Conservation (phyloP, 2,329 filamentous ascomycete species). For the Fusarium pseudonygamai region DNA sequence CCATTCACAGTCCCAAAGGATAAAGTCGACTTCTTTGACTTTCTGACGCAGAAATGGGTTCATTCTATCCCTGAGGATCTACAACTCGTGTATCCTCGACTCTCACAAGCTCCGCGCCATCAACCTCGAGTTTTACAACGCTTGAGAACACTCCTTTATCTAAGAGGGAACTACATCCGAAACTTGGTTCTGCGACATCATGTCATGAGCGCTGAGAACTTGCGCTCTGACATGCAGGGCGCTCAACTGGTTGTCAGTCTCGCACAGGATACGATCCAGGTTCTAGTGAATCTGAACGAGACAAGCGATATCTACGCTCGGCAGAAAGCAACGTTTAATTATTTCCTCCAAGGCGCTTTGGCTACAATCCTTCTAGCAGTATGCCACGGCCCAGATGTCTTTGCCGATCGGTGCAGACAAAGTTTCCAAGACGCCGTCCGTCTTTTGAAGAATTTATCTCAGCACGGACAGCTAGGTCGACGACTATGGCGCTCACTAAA, state of each 20-base stretch:
- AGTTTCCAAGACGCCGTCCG: not conserved
- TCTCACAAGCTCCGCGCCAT: not conserved
- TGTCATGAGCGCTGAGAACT: not conserved
- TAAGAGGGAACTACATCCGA: constrained; percentile 3
- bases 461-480: not conserved
- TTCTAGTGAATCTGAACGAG: constrained; percentile 1
- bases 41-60: constrained; percentile 11
- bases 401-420: not conserved
- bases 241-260: constrained; percentile 1
- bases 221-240: not conserved
- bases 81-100: constrained; percentile 8
- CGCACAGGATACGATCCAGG: constrained; percentile 8
- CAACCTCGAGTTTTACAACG: constrained; percentile 1
- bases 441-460: not conserved
- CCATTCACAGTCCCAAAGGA: not conserved
- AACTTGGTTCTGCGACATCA: not conserved
- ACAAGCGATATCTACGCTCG: constrained; percentile 10
- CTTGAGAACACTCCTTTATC: not conserved
- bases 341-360: not conserved
- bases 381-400: constrained; percentile 2
- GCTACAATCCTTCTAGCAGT: constrained; percentile 4
- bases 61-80: constrained; percentile 2
- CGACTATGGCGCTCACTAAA: constrained; percentile 5
- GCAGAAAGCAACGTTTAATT: constrained; percentile 4
- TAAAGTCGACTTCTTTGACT: constrained; percentile 10